phyloP scores from a whole-genome alignment of 140 eudicot genomes.

The Ambrosia hybrid region DNA sequence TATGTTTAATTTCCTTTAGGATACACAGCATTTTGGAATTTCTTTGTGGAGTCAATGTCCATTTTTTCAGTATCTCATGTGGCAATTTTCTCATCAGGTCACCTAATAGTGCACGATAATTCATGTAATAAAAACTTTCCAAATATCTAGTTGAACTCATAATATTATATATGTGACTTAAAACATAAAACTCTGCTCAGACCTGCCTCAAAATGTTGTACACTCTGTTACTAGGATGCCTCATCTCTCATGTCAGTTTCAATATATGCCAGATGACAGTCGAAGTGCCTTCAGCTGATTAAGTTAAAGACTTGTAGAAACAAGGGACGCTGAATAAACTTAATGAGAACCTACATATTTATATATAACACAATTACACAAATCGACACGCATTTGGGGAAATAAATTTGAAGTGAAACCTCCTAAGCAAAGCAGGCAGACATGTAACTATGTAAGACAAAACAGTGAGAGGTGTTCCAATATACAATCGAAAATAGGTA shows the following conservation, averaged over 20 bases:
- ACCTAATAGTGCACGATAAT: neutral
- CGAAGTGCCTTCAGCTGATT: neutral
- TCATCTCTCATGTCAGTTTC: neutral
- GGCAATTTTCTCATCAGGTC: neutral
- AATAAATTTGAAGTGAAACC: neutral
- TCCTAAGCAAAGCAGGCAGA: conserved; percentile 3
- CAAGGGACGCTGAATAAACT: neutral
- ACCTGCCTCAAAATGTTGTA: neutral
- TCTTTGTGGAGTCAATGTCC: no score
- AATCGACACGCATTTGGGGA: neutral
- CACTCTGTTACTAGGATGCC: neutral
- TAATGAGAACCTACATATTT: neutral
- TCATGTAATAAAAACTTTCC: neutral
- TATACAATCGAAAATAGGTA: no score
- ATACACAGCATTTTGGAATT: no score
- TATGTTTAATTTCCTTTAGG: no score
- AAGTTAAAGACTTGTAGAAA: neutral
- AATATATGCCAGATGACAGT: neutral
- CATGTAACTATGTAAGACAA: neutral
- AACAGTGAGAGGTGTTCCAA: no score
- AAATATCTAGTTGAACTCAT: neutral
- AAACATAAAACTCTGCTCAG: neutral
- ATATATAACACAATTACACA: neutral
- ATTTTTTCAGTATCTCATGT: neutral
- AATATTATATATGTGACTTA: neutral